Evolutionary conservation across 345 rosid species (phyloP).

Genomic region (Lepidium aucheri): DNA sequence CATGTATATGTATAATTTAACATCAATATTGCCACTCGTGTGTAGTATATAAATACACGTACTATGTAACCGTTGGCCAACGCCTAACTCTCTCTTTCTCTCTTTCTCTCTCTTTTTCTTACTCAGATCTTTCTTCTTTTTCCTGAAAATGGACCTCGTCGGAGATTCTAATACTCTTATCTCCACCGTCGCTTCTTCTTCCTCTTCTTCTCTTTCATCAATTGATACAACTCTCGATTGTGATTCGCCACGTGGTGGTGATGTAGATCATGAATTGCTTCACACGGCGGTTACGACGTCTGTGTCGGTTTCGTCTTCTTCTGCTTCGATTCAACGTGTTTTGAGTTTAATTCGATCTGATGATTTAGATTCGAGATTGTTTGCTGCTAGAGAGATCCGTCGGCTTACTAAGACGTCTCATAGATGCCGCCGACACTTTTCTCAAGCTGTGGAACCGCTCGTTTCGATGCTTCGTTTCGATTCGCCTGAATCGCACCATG

Average conservation of each 20-base stretch:
- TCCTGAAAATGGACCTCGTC: conserved; percentile 23
- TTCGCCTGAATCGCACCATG: conserved; percentile 40
- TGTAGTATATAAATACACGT: conserved; percentile 16
- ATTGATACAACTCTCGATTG: conserved; percentile 34
- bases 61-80: conserved; percentile 53
- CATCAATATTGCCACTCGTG: neutral
- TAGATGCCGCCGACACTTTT: conserved; percentile 74
- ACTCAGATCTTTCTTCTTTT: conserved; percentile 15
- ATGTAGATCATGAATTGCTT: conserved; percentile 38
- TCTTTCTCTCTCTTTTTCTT: conserved; percentile 2
- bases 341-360: conserved; percentile 45
- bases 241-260: conserved; percentile 45
- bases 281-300: conserved; percentile 15
- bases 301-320: conserved; percentile 26
- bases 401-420: conserved; percentile 85
- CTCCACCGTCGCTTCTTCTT: conserved; percentile 12
- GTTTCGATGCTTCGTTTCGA: conserved; percentile 67
- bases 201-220: conserved; percentile 35
- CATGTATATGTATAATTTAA: neutral
- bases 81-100: conserved; percentile 29
- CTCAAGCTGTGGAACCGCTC: conserved; percentile 60
- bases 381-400: conserved; percentile 84
- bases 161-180: conserved; percentile 7
- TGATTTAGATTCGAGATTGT: conserved; percentile 49
- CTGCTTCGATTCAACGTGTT: conserved; percentile 43